phyloP scores from a whole-genome alignment of 306 rosid species.

The Vigna hirtella region DNA sequence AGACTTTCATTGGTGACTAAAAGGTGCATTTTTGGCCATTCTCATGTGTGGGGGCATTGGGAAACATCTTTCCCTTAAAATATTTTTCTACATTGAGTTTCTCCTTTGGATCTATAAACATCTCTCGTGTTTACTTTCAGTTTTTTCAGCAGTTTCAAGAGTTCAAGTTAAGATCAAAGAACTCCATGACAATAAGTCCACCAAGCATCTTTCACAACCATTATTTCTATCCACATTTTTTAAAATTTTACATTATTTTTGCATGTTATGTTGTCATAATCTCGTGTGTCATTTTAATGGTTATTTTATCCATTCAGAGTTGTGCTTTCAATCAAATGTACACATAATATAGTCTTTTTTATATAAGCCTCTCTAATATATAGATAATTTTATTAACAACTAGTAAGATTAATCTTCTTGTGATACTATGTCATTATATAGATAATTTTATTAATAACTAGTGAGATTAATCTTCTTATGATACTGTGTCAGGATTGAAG shows the following conservation, averaged over 20 bases:
- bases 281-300: conserved; percentile 71
- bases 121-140: conserved; percentile 59
- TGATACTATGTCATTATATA: conserved; percentile 46
- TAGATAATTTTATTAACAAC: conserved; percentile 27
- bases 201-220: conserved; percentile 35
- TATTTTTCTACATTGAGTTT: not conserved
- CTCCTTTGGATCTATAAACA: conserved; percentile 28
- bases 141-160: conserved; percentile 83
- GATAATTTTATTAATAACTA: conserved; percentile 29
- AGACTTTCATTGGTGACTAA: too few relatives aligned
- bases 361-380: too few relatives aligned
- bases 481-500: conserved; percentile 75
- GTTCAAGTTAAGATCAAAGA: conserved; percentile 66
- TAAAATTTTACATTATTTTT: conserved; percentile 35
- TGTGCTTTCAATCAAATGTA: conserved; percentile 76
- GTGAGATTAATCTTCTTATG: conserved; percentile 40
- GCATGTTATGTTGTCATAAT: conserved; percentile 71
- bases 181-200: conserved; percentile 78
- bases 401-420: conserved; percentile 38
- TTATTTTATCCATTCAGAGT: conserved; percentile 83
- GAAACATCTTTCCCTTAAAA: too few relatives aligned
- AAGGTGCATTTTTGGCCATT: too few relatives aligned
- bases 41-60: too few relatives aligned
- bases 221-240: conserved; percentile 4
- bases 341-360: not conserved